Base-by-base conservation (phyloP, 2,329 filamentous ascomycete species). In the Fusarium sp. region DNA sequence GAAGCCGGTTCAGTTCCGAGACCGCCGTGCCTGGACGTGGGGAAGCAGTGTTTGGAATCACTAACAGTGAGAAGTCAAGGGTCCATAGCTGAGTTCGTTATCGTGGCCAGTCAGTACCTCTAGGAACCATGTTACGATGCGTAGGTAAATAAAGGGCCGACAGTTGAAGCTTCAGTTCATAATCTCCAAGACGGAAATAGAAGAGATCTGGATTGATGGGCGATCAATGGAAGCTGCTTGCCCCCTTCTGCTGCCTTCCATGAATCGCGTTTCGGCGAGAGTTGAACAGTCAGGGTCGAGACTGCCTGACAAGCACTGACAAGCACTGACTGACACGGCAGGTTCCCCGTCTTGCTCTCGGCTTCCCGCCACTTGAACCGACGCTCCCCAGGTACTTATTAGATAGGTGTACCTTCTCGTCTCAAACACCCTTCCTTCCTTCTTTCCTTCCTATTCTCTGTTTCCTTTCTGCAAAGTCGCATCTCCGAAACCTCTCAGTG, bases 201-300 rank as follows among this genome's bases (percentile, higher is more conserved):
- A 8, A 19, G 26, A 38, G 14, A n/a, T n/a, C 21, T 39, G 11
- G 24, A 21, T 23, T 19, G 24, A 17, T 42, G n/a, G 45, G 23
- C 34, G 34, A 34, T 36, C 9, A 32, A 30, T 23, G 23, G 36
- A 45, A 62, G 49, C 49, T 55, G 42, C 49, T 28, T 65, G 30
- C 39, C 52, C 26, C 38, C 26, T 56, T 70, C 67, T 56, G 62
- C 40, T 45, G 53, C 49, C 57, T 66, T 70, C 67, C 58, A 69
- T 70, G 61, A 65, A 69, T 68, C 56, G 52, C 30, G 52, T 48
- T 34, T 49, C 39, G 28, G 56, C 38, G 40, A 53, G 51, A 52
- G 38, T 48, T 46, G 30, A 68, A 61, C 62, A 57, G 48, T 55
- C 51, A 30, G 50, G 39, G 51, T 38, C 47, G 34, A 40, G 36